These are phyloP conservation scores for Allium fistulosum DNA, from an alignment of 106 monocot genomes.

Conservation along the genomic window DNA sequence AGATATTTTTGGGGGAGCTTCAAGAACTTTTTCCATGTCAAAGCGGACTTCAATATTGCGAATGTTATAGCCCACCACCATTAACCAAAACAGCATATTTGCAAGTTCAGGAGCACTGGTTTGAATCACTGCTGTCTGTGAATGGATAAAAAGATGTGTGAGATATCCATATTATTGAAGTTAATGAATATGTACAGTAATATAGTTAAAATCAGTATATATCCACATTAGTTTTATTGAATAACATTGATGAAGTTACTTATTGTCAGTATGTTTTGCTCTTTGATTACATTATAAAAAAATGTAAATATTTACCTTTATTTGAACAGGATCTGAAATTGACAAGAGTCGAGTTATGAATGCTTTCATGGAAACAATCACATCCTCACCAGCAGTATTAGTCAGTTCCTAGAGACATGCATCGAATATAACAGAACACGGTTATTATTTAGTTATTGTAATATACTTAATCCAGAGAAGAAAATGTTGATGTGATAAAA, in stretches of 20 bases:
- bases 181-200: too few species aligned
- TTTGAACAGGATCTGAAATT: constrained; percentile 79
- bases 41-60: constrained; percentile 92
- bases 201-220: too few species aligned
- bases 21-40: constrained; percentile 94
- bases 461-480: too few species aligned
- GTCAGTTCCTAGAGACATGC: constrained; percentile 61
- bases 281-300: too few species aligned
- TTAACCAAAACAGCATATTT: constrained; percentile 81
- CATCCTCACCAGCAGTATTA: constrained; percentile 88
- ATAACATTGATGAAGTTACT: neutral
- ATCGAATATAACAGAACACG: neutral
- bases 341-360: constrained; percentile 81
- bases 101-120: constrained; percentile 76
- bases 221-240: too few species aligned
- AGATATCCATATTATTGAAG: too few species aligned
- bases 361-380: constrained; percentile 87
- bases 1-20: constrained; percentile 58
- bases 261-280: neutral
- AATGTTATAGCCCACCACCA: constrained; percentile 94
- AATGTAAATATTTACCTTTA: constrained; percentile 48
- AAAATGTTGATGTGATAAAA: too few species aligned
- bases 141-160: neutral
- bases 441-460: too few species aligned
- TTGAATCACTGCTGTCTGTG: constrained; percentile 49